Evolutionary conservation across 2,329 filamentous ascomycete genomes (phyloP).

Genomic region (Seiridium unicorne): DNA sequence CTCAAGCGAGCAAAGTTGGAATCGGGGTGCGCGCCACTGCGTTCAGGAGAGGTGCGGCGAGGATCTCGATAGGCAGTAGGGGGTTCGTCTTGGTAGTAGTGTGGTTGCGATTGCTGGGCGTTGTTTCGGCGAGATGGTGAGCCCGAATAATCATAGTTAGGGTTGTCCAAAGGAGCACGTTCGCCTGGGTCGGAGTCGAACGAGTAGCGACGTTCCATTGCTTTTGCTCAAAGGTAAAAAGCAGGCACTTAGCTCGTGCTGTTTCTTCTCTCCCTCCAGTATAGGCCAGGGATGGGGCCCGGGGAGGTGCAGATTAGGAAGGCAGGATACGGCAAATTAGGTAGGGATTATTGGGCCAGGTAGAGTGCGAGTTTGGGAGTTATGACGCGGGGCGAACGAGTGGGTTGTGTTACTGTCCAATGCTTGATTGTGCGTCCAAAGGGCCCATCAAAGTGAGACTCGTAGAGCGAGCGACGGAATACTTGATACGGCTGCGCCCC

Average conservation of each 20-base stretch:
- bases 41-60: constrained; percentile 14
- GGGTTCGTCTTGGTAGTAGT: constrained; percentile 21
- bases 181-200: constrained; percentile 27
- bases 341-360: background rate
- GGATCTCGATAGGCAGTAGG: constrained; percentile 16
- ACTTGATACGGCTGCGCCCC: background rate
- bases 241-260: background rate
- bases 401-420: background rate
- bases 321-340: background rate
- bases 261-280: background rate
- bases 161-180: constrained; percentile 25
- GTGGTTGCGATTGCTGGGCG: constrained; percentile 10
- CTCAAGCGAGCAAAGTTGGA: constrained; percentile 32
- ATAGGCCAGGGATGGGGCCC: constrained; percentile 1
- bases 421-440: background rate
- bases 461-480: background rate
- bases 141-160: constrained; percentile 12
- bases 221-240: background rate
- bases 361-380: background rate
- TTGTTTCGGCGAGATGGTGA: constrained; percentile 10
- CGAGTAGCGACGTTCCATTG: constrained; percentile 27
- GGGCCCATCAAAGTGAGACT: no score
- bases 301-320: background rate
- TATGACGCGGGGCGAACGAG: background rate
- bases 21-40: constrained; percentile 32